These are phyloP conservation scores for Cercospora sojina DNA, from an alignment of 2,329 filamentous ascomycete species.

Conservation along the genomic window DNA sequence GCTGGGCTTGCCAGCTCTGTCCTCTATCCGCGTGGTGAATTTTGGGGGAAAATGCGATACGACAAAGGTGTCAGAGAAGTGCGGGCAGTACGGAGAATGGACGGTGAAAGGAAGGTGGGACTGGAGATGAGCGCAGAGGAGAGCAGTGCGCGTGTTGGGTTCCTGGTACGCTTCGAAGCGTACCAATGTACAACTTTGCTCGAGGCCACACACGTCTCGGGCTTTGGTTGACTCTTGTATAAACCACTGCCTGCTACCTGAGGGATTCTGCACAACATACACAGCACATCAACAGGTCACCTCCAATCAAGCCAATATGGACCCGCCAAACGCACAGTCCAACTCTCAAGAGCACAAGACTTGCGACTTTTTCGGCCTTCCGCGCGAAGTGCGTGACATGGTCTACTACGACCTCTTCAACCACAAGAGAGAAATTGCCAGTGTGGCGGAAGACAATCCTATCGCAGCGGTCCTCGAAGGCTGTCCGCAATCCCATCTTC, in stretches of 20 bases:
- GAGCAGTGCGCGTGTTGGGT: background rate
- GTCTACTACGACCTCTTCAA: background rate
- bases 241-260: background rate
- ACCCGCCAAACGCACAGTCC: background rate
- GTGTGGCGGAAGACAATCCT: background rate
- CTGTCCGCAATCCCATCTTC: background rate
- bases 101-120: background rate
- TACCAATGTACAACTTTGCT: background rate
- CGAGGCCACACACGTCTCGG: background rate
- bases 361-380: background rate
- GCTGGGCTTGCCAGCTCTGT: background rate
- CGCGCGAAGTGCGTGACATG: background rate
- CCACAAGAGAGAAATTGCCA: background rate
- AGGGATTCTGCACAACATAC: background rate
- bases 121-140: background rate
- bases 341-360: background rate
- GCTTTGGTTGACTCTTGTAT: background rate
- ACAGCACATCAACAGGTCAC: background rate
- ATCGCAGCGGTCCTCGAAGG: background rate
- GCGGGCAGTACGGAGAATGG: background rate
- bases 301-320: background rate
- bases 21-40: background rate
- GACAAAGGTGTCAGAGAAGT: background rate
- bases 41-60: background rate
- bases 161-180: background rate